These are phyloP conservation scores for Calycina herbarum DNA, from an alignment of 2,329 filamentous ascomycete genomes.

Conservation along the genomic window DNA sequence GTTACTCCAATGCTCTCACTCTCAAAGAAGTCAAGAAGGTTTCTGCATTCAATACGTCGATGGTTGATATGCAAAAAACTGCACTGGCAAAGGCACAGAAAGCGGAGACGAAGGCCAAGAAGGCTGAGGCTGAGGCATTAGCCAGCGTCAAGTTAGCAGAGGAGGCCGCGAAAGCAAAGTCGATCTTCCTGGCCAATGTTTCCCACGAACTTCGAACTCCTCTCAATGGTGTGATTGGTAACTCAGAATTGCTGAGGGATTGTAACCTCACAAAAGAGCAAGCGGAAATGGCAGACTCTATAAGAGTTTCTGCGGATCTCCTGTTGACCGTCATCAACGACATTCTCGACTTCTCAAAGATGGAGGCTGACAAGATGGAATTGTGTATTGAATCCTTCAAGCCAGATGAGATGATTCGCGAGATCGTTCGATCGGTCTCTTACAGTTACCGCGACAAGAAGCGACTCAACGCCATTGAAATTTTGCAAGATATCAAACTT, in stretches of 20 bases:
- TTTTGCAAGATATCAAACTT: constrained; percentile 69
- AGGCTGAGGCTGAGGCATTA: constrained; percentile 73
- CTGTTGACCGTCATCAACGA: constrained; percentile 93
- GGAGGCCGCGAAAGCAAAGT: constrained; percentile 80
- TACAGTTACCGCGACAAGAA: constrained; percentile 66
- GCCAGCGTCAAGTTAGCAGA: constrained; percentile 80
- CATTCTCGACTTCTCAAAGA: constrained; percentile 92
- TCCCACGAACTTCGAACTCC: constrained; percentile 81
- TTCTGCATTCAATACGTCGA: constrained; percentile 73
- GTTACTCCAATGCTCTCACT: constrained; percentile 66
- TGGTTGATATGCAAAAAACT: constrained; percentile 75
- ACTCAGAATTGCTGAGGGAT: constrained; percentile 79
- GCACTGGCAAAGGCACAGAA: constrained; percentile 70
- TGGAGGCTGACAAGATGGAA: constrained; percentile 85
- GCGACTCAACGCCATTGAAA: constrained; percentile 61
- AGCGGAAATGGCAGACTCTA: constrained; percentile 83
- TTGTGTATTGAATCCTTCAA: constrained; percentile 71
- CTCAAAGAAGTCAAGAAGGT: constrained; percentile 75
- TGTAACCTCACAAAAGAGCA: constrained; percentile 75
- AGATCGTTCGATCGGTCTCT: constrained; percentile 65
- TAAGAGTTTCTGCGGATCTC: constrained; percentile 81
- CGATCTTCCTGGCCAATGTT: constrained; percentile 77
- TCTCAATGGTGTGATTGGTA: constrained; percentile 85
- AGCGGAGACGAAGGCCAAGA: constrained; percentile 74
- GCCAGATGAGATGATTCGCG: constrained; percentile 64